Evolutionary conservation across 352 stramenopile genomes (phyloP).

Genomic region (Pythium oligandrum): DNA sequence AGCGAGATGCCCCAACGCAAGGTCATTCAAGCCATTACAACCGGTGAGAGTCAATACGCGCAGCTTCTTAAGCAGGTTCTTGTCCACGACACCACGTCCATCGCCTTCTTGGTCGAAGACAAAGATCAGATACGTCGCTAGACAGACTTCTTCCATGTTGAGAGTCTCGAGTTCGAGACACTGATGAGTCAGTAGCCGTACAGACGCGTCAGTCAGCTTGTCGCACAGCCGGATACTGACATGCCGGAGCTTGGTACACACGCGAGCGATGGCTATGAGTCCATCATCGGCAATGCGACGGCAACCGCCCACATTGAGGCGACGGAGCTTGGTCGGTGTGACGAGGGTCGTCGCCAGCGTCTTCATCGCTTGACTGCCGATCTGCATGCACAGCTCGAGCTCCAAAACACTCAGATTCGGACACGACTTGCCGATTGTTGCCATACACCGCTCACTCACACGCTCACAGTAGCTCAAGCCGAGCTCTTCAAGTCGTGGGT

Average conservation of each 20-base stretch:
- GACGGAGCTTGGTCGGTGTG: constrained; percentile 44
- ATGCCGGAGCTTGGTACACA: constrained; percentile 48
- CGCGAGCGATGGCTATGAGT: constrained; percentile 56
- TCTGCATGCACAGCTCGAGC: constrained; percentile 58
- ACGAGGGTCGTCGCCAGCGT: constrained; percentile 38
- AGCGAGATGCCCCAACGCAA: constrained; percentile 60
- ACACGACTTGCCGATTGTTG: constrained; percentile 45
- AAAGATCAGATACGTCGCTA: constrained; percentile 72
- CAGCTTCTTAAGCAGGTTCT: constrained; percentile 65
- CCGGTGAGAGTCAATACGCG: constrained; percentile 57
- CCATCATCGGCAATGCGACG: constrained; percentile 74
- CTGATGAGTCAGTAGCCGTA: constrained; percentile 75
- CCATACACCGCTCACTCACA: constrained; percentile 59
- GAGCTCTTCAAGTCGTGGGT: constrained; percentile 50
- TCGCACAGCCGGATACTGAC: constrained; percentile 82
- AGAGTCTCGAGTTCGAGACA: constrained; percentile 75
- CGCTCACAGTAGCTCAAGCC: constrained; percentile 59
- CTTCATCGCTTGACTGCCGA: constrained; percentile 50
- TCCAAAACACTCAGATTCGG: constrained; percentile 37
- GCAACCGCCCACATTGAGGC: constrained; percentile 77
- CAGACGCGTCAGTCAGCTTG: constrained; percentile 73
- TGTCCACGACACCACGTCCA: constrained; percentile 70
- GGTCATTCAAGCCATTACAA: constrained; percentile 68
- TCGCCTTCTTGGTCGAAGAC: constrained; percentile 83
- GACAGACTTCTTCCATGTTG: constrained; percentile 78